phyloP scores from a whole-genome alignment of 2,329 filamentous ascomycete genomes.

The Fusarium brachygibbosum region DNA sequence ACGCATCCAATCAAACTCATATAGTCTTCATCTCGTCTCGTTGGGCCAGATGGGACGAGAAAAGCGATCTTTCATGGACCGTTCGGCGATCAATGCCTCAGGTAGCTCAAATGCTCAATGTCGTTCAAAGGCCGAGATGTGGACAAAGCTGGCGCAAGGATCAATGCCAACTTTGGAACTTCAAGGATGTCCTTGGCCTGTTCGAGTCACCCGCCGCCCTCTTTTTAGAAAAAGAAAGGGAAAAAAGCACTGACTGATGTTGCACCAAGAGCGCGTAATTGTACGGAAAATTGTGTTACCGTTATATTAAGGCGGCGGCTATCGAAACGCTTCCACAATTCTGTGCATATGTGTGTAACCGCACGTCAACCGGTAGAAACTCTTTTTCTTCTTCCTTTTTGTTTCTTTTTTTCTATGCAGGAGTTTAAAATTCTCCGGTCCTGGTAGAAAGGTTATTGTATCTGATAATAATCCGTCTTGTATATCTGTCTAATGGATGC shows the following conservation, averaged over 20 bases:
- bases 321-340: constrained; percentile 31
- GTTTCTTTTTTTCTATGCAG: background rate
- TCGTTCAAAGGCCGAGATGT: constrained; percentile 21
- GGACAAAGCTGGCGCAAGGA: constrained; percentile 17
- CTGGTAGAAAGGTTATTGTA: background rate
- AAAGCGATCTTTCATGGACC: constrained; percentile 11
- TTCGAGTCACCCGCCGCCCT: background rate
- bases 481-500: background rate
- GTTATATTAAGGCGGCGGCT: constrained; percentile 32
- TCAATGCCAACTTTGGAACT: constrained; percentile 2
- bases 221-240: constrained; percentile 2
- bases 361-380: background rate
- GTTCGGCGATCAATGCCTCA: constrained; percentile 36
- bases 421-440: background rate
- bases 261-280: background rate
- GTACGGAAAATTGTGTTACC: constrained; percentile 17
- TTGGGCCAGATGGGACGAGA: constrained; percentile 2
- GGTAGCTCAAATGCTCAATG: constrained; percentile 19
- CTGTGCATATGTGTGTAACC: constrained; percentile 33
- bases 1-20: background rate
- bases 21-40: constrained; percentile 18
- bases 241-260: background rate
- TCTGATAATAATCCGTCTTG: background rate
- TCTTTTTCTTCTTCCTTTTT: background rate
- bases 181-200: constrained; percentile 14